Percentiles rank a stretch among this genome's conserved stretches.
phyloP scores from a whole-genome alignment of 2,329 filamentous ascomycete species.

The Penicillium sp. region DNA sequence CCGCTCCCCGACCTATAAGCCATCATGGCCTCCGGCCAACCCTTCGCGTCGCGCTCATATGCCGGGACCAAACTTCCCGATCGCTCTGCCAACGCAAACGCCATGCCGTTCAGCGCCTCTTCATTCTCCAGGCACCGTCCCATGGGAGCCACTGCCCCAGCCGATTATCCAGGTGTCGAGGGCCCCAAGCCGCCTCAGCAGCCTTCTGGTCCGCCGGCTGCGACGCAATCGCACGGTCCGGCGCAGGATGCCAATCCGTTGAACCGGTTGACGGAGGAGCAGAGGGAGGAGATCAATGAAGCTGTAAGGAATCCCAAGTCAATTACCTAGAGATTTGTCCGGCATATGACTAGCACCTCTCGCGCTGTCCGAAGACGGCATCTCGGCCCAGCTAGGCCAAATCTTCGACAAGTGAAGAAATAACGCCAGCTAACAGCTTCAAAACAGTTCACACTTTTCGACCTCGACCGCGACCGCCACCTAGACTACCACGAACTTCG shows the following conservation, averaged over 20 bases:
- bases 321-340: neutral
- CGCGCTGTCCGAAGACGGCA: neutral
- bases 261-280: slow-evolving; percentile 76
- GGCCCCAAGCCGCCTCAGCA: slow-evolving; percentile 34
- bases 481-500: slow-evolving; percentile 99
- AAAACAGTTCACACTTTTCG: slow-evolving; percentile 85
- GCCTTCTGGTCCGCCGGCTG: slow-evolving; percentile 40
- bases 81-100: slow-evolving; percentile 47
- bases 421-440: slow-evolving; percentile 2
- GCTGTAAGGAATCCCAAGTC: slow-evolving; percentile 65
- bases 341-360: neutral
- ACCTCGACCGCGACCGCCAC: slow-evolving; percentile 90
- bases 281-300: slow-evolving; percentile 90
- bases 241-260: slow-evolving; percentile 55
- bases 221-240: slow-evolving; percentile 47
- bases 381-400: neutral
- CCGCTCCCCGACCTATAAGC: slow-evolving; percentile 12
- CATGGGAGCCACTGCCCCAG: slow-evolving; percentile 32
- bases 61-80: slow-evolving; percentile 60
- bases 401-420: neutral
- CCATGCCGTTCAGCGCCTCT: slow-evolving; percentile 48
- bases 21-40: slow-evolving; percentile 58
- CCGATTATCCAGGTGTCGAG: slow-evolving; percentile 32
- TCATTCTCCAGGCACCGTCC: slow-evolving; percentile 48
- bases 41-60: slow-evolving; percentile 59